Conservation (phyloP, 805 yeast genomes). For the Debaryomyces castellii region DNA sequence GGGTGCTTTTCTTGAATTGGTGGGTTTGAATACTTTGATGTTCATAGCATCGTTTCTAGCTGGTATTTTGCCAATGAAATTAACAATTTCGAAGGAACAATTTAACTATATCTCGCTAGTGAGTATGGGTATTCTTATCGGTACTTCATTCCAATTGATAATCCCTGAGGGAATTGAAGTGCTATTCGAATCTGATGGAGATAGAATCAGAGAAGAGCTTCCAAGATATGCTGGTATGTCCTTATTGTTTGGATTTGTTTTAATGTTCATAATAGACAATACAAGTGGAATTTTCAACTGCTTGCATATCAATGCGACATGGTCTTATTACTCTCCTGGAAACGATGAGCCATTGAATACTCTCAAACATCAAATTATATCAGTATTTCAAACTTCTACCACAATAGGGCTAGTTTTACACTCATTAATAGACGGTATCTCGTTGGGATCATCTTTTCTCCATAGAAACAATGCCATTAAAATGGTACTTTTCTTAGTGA, state of each 20-base stretch:
- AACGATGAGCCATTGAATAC: neutral
- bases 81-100: constrained; percentile 7
- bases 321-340: neutral
- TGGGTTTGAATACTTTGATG: constrained; percentile 15
- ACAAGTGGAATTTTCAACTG: constrained; percentile 10
- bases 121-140: constrained; percentile 60
- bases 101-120: constrained; percentile 45
- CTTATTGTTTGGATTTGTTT: constrained; percentile 52
- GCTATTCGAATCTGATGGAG: constrained; percentile 21
- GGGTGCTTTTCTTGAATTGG: neutral
- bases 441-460: constrained; percentile 60
- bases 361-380: constrained; percentile 1
- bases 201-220: constrained; percentile 16
- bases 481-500: constrained; percentile 54
- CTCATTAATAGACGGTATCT: constrained; percentile 70
- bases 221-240: constrained; percentile 43
- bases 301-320: constrained; percentile 1
- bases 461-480: constrained; percentile 33
- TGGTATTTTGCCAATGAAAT: constrained; percentile 17
- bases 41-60: constrained; percentile 16
- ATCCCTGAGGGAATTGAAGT: constrained; percentile 67
- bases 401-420: constrained; percentile 67
- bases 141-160: constrained; percentile 57
- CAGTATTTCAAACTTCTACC: constrained; percentile 44
- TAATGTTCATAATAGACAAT: constrained; percentile 53